phyloP scores from a whole-genome alignment of 2,329 filamentous ascomycete species.

The Neonectria coccinea region DNA sequence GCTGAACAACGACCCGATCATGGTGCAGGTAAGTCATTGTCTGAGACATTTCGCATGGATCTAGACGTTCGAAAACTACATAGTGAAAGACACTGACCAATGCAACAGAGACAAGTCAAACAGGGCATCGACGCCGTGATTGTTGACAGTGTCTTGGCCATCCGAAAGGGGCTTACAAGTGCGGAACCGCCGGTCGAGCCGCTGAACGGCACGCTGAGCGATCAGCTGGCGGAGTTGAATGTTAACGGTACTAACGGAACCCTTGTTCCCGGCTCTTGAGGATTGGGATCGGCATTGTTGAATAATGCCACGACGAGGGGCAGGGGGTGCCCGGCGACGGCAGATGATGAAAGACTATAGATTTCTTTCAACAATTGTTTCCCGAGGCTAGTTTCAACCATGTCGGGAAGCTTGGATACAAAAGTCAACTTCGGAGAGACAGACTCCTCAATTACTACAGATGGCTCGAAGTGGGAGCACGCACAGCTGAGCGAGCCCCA shows the following conservation, averaged over 20 bases:
- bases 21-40: constrained; percentile 78
- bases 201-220: constrained; percentile 32
- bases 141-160: constrained; percentile 92
- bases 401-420: constrained; percentile 1
- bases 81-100: constrained; percentile 20
- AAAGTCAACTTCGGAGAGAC: background rate
- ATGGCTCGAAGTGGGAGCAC: background rate
- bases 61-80: background rate
- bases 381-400: constrained; percentile 4
- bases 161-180: constrained; percentile 85
- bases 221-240: constrained; percentile 39
- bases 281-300: constrained; percentile 17
- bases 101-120: constrained; percentile 80
- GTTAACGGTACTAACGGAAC: constrained; percentile 33
- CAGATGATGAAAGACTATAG: background rate
- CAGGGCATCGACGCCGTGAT: constrained; percentile 98
- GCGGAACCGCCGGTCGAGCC: constrained; percentile 39
- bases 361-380: constrained; percentile 14
- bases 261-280: constrained; percentile 12
- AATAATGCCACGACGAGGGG: background rate
- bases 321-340: constrained; percentile 1
- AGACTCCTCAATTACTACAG: background rate
- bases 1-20: constrained; percentile 86
- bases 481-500: constrained; percentile 1
- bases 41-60: background rate